These are phyloP conservation scores for Solanum boliviense DNA, from an alignment of 257 asterid species.

Conservation along the genomic window DNA sequence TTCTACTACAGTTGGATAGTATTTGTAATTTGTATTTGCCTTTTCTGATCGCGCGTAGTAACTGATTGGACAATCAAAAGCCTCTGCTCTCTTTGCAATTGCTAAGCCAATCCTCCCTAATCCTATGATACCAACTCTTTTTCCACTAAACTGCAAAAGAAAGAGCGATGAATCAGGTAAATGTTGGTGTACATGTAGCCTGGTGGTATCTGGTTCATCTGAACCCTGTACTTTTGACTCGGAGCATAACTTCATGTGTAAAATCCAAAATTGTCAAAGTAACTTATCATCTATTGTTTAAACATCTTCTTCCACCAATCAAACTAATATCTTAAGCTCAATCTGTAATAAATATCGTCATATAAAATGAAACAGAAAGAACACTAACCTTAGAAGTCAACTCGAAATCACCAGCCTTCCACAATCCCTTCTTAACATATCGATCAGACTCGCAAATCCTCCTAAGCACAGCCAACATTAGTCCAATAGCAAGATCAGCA, in stretches of 20 bases:
- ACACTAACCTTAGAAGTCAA: slow-evolving; percentile 45
- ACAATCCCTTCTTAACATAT: slow-evolving; percentile 47
- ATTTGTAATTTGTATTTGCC: not conserved
- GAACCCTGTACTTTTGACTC: not conserved
- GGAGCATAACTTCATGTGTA: not conserved
- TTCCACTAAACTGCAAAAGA: not conserved
- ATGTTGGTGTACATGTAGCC: not conserved
- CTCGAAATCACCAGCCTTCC: slow-evolving; percentile 49
- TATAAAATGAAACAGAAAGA: not conserved
- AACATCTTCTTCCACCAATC: not conserved
- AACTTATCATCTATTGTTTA: not conserved
- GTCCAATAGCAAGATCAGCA: slow-evolving; percentile 73
- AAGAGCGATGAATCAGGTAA: not conserved
- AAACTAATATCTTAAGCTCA: not conserved
- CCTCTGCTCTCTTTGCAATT: not conserved
- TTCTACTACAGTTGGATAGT: not conserved
- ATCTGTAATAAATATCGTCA: not conserved
- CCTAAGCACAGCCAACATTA: slow-evolving; percentile 58
- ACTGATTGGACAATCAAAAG: not conserved
- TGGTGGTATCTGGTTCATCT: not conserved
- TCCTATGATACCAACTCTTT: not conserved
- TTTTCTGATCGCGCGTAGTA: not conserved
- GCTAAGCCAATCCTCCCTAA: not conserved
- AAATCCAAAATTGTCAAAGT: not conserved
- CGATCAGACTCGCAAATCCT: slow-evolving; percentile 50